These are phyloP conservation scores for Nakazawaea ambrosiae DNA, from an alignment of 805 yeast species.

Conservation along the genomic window DNA sequence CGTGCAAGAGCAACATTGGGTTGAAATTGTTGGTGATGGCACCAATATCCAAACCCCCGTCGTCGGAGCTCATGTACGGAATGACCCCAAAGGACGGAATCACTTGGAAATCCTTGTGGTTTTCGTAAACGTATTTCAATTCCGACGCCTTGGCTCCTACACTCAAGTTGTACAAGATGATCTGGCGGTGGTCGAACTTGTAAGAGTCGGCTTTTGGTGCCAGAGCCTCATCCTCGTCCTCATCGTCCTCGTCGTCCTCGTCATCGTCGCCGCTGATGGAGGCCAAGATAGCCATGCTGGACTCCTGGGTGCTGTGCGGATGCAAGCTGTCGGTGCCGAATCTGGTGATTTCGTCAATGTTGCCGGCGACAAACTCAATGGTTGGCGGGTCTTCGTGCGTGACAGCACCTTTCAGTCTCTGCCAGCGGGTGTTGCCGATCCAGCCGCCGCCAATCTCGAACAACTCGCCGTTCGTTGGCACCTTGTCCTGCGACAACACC, in stretches of 20 bases:
- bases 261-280: slow-evolving; percentile 46
- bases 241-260: slow-evolving; percentile 37
- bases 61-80: slow-evolving; percentile 65
- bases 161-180: slow-evolving; percentile 81
- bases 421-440: slow-evolving; percentile 94
- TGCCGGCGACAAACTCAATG: slow-evolving; percentile 65
- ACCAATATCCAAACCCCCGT: slow-evolving; percentile 50
- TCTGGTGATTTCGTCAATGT: slow-evolving; percentile 61
- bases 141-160: slow-evolving; percentile 80
- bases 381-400: slow-evolving; percentile 43
- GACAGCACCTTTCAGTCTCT: slow-evolving; percentile 82
- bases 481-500: slow-evolving; percentile 65
- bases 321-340: slow-evolving; percentile 51
- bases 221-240: slow-evolving; percentile 36
- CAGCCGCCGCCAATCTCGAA: slow-evolving; percentile 97
- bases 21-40: slow-evolving; percentile 72
- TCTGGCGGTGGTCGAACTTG: slow-evolving; percentile 58
- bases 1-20: slow-evolving; percentile 86
- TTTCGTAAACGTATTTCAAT: slow-evolving; percentile 74
- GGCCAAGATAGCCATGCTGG: slow-evolving; percentile 70
- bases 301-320: slow-evolving; percentile 61
- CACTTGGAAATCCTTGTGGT: slow-evolving; percentile 69
- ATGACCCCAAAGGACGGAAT: slow-evolving; percentile 88
- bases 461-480: slow-evolving; percentile 70
- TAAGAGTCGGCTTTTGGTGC: slow-evolving; percentile 38